Evolutionary conservation across 176 grass and related monocot genomes (phyloP), one percentile per base, ranked within the genome.

Genomic region (Alopecurus myosuroides): DNA sequence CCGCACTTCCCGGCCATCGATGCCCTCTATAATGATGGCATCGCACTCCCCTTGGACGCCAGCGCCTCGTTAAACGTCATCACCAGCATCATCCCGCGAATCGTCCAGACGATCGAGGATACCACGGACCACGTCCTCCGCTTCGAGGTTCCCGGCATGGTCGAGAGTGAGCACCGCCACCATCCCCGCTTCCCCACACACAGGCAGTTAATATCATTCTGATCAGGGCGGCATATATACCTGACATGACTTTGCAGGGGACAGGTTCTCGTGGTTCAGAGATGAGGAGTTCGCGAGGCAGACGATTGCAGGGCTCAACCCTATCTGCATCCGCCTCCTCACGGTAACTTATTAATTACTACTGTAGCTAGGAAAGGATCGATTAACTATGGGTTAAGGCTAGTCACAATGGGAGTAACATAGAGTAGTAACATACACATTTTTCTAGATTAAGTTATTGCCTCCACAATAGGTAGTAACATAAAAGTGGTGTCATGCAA

Each of bases 1-100:
- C 89, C 89, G 11, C 87, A 90, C 89, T 98, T 98, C 87, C 88
- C 92, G 1, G 89, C 95, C 81, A 98, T 98, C n/a, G 95, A 98
- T 72, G 65, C 42, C 25, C 86, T 98, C 65, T 95, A 65, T 48
- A 85, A 87, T 25, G 89, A 87, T 45, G 95, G 95, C 65, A 42
- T 98, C 58, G 19, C 17, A 22, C 79, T 98, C 8, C 93, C 95
- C 5, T 1, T 70, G 45, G 36, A 88, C 39, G 49, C 79, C 3
- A 51, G 60, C 1, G 6, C 50, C 80, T 29, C 80, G 17, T 25
- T 91, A 20, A 66, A 48, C 51, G 11, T 40, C 39, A 80, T 95
- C 60, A 74, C 72, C 26, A 41, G 44, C 80, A 0, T 93, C 63
- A 68, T 95, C 14, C 95, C 95, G 0, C 78, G 95, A 18, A 28